phyloP scores from a whole-genome alignment of 2,329 filamentous ascomycete genomes.

The Claviceps purpurea region DNA sequence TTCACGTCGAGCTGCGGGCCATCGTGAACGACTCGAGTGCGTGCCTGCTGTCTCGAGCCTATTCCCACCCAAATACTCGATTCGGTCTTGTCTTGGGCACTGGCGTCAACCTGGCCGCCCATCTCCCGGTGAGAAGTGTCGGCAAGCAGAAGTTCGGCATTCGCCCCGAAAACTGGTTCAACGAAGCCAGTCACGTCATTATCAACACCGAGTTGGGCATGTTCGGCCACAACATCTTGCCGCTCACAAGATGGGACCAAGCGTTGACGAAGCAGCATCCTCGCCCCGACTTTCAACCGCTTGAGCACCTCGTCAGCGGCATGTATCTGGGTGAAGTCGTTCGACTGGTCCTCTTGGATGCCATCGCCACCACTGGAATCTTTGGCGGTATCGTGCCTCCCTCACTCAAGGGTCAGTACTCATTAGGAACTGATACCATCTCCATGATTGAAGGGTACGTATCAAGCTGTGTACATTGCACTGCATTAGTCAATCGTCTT shows the following conservation, averaged over 20 bases:
- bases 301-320: conserved; percentile 50
- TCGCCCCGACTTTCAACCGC: conserved; percentile 45
- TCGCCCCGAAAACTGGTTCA: conserved; percentile 42
- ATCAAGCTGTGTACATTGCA: conserved; percentile 14
- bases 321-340: conserved; percentile 55
- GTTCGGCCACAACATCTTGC: conserved; percentile 47
- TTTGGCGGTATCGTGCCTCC: conserved; percentile 44
- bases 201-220: conserved; percentile 56
- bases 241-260: conserved; percentile 48
- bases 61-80: conserved; percentile 42
- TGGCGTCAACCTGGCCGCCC: conserved; percentile 51
- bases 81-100: conserved; percentile 56
- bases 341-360: conserved; percentile 44
- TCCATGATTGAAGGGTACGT: conserved; percentile 41
- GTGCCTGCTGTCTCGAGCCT: conserved; percentile 51
- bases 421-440: conserved; percentile 46
- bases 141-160: conserved; percentile 41
- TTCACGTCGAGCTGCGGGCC: conserved; percentile 42
- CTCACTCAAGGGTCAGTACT: conserved; percentile 38
- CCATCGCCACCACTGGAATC: conserved; percentile 38
- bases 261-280: conserved; percentile 38
- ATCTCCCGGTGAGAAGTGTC: conserved; percentile 46
- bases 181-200: conserved; percentile 46
- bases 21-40: conserved; percentile 57
- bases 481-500: not conserved